Evolutionary conservation across 2,329 filamentous ascomycete species (phyloP), one percentile per base, ranked within the genome.

Genomic region (Fusarium denticulatum): DNA sequence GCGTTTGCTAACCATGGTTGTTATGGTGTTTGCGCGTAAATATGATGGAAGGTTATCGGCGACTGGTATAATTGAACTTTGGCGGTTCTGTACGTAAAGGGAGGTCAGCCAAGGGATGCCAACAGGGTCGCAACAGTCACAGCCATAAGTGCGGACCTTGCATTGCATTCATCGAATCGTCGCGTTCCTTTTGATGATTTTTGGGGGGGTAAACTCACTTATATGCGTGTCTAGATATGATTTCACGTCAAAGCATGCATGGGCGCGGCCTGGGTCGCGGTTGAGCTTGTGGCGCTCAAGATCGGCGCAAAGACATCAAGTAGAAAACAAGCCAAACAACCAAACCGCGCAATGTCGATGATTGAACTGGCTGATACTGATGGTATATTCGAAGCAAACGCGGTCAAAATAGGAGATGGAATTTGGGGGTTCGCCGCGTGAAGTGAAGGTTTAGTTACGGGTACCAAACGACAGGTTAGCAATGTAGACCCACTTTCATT

Each of bases 1-100:
- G 60, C 90, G 84, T 80, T 91, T 91, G 64, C 80, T 79, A 49
- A 76, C 78, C 82, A 83, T 83, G 47, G 26, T 46, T 64, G 13
- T 26, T 16, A 28, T 22, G 30, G 62, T 26, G 57, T 36, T 56
- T 39, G 26, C 24, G 60, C 40, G 64, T 37, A 26, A 26, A 32
- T 50, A 64, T 46, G 50, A 62, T 52, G 47, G 26, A 69, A 55
- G 47, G 39, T 30, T 40, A 58, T 64, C 36, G 60, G 49, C 30
- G 66, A 59, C 43, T 24, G 66, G 53, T 76, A 59, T 67, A 53
- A 47, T 67, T 53, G 47, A 67, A 53, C 32, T 71, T 71, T 66
- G 60, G 47, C 40, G 46, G 64, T 62, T 69, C 75, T 77, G 30
- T 20, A 52, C 43, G 55, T 49, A 60, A 64, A 67, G 60, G 57